These are phyloP conservation scores for Plasmodium knowlesi DNA, from an alignment of 169 alveolate species.

Conservation along the genomic window DNA sequence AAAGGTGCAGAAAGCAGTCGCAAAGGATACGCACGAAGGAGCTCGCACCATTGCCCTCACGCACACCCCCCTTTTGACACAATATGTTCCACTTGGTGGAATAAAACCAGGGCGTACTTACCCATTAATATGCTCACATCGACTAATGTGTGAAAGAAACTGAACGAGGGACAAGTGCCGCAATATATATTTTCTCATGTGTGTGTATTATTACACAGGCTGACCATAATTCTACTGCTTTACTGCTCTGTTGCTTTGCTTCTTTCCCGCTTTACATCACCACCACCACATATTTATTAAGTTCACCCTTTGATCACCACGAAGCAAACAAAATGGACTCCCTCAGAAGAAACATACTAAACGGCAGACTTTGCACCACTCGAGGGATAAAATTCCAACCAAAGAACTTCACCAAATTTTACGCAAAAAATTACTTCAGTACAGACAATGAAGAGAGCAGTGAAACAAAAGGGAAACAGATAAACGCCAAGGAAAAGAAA, in stretches of 20 bases:
- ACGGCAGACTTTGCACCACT: not conserved
- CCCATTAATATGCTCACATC: not conserved
- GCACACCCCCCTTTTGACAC: not conserved
- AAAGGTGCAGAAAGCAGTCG: not conserved
- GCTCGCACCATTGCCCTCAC: too few species aligned
- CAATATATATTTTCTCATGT: not conserved
- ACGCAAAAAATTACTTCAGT: conserved; percentile 23
- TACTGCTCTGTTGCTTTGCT: not conserved
- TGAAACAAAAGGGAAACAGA: not conserved
- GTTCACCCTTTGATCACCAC: not conserved
- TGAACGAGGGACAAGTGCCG: not conserved
- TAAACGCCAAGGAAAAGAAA: conserved; percentile 30
- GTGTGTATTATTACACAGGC: not conserved
- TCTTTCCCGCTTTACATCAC: not conserved
- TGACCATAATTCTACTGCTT: not conserved
- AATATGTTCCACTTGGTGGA: not conserved
- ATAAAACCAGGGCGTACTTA: not conserved
- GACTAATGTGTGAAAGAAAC: not conserved
- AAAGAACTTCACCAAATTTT: not conserved
- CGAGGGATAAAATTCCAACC: conserved; percentile 2
- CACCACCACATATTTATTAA: not conserved
- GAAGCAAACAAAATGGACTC: conserved; percentile 15
- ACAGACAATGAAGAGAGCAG: conserved; percentile 11
- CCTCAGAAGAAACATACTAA: not conserved
- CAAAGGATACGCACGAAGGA: not conserved